Evolutionary conservation across 2,329 filamentous ascomycete genomes (phyloP), one percentile per base, ranked within the genome.

Genomic region (Monosporascus cannonballus): DNA sequence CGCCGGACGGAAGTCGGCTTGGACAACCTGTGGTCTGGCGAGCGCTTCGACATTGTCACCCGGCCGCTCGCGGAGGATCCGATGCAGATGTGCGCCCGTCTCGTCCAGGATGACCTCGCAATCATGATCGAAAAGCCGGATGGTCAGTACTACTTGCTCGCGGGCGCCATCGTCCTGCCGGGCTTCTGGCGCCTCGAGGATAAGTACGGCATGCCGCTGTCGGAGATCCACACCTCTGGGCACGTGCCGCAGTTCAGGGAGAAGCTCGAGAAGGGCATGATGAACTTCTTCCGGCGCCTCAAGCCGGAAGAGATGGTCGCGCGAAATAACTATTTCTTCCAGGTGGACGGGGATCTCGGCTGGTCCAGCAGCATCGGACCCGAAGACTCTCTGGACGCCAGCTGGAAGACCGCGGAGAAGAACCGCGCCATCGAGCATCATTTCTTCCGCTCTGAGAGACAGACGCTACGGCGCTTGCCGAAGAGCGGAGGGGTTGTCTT

Each of bases 261-360:
- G 57, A 66, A 62, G 60, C 59, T 71, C 8, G 67, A 69, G 54
- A 64, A 61, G 52, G 68, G 68, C 27, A 69, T 69, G 64, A 60
- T 61, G 55, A 71, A 67, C 66, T 91, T 95, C 73, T 94, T 95
- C 73, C 76, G 81, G 0, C 74, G 90, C 0, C 68, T 94, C 0
- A 77, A 80, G 63, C 86, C 86, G 1, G 84, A 90, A 42, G 81
- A 83, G 45, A 78, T 78, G n/a, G 75, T 77, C 54, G 69, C 66
- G 50, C 76, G 89, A 54, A 90, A 92, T 66, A 93, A 94, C 66
- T 95, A 94, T 70, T 95, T 95, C 73, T 80, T 95, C 57, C 90
- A 95, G 70, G 89, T 94, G 1, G 90, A 95, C 64, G 88, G 91
- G 52, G 71, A 78, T 5, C 74, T 96, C 1, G 75, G 86, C 0